A percentile compares a stretch with the other conserved stretches of the same genome.
Evolutionary conservation across 2,329 filamentous ascomycete species (phyloP).

Genomic region (Nemania abortiva): DNA sequence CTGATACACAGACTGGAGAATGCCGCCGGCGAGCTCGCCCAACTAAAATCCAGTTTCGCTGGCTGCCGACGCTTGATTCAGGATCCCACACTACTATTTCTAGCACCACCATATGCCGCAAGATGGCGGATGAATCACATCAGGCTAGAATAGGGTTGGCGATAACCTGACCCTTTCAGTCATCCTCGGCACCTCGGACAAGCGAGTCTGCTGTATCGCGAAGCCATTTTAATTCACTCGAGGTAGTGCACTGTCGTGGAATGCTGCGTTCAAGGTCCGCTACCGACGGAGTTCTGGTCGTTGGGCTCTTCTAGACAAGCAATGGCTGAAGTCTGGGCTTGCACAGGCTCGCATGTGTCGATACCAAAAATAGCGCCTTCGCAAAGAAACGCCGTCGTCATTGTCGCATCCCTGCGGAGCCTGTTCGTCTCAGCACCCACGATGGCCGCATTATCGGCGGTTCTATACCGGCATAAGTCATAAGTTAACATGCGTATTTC

Average conservation of each 20-base stretch:
- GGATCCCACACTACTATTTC: constrained; percentile 25
- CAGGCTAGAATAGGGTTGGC: constrained; percentile 20
- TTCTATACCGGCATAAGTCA: constrained; percentile 25
- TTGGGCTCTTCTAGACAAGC: constrained; percentile 33
- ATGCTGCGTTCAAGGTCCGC: constrained; percentile 18
- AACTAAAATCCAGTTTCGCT: constrained; percentile 14
- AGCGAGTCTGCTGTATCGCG: constrained; percentile 16
- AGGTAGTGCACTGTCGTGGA: background rate
- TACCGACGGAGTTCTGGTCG: constrained; percentile 14
- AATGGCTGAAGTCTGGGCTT: constrained; percentile 32
- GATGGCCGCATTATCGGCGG: constrained; percentile 31
- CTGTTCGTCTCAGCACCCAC: constrained; percentile 12
- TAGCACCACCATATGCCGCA: constrained; percentile 20
- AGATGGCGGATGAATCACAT: constrained; percentile 27
- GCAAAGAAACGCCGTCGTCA: constrained; percentile 22
- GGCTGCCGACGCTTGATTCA: constrained; percentile 3
- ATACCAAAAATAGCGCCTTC: constrained; percentile 32
- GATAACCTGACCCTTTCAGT: constrained; percentile 14
- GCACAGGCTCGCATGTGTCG: constrained; percentile 18
- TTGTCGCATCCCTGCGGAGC: constrained; percentile 19
- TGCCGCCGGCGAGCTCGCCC: constrained; percentile 11
- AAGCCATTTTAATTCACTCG: constrained; percentile 9
- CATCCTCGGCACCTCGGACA: constrained; percentile 24
- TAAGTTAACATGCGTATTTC: constrained; percentile 24
- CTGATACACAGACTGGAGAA: background rate